Conservation (phyloP, 768 basidiomycete genomes). For the Mycena venus region DNA sequence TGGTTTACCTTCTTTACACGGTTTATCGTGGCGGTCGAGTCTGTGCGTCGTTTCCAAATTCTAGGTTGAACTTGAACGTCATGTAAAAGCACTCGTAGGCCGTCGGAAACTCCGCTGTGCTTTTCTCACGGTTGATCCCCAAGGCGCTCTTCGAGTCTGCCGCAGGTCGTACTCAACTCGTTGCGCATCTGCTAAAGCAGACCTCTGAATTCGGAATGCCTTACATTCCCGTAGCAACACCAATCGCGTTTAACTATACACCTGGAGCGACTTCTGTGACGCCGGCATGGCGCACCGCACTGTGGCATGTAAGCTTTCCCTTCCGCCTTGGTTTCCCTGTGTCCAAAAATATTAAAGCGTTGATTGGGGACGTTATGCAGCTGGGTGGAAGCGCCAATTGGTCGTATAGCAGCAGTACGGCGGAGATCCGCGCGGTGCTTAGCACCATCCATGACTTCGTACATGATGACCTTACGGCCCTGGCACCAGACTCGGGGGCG, state of each 20-base stretch:
- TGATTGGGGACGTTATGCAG: neutral
- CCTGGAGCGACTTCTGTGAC: slow-evolving; percentile 27
- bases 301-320: slow-evolving; percentile 33
- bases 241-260: slow-evolving; percentile 23
- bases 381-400: neutral
- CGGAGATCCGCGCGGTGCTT: slow-evolving; percentile 1
- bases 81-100: neutral
- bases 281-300: slow-evolving; percentile 33
- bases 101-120: neutral
- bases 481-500: slow-evolving; percentile 33
- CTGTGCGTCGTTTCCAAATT: neutral
- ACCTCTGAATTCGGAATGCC: slow-evolving; percentile 27
- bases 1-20: slow-evolving; percentile 6
- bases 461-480: slow-evolving; percentile 16
- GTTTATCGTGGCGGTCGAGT: neutral
- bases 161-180: slow-evolving; percentile 30
- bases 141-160: slow-evolving; percentile 38
- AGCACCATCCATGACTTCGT: slow-evolving; percentile 14
- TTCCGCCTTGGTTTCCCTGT: neutral
- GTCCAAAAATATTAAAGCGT: neutral
- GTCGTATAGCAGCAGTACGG: slow-evolving; percentile 4
- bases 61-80: neutral
- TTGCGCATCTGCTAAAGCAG: slow-evolving; percentile 20
- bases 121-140: slow-evolving; percentile 45
- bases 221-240: slow-evolving; percentile 22